Percentiles rank a stretch among this genome's conserved stretches.
Evolutionary conservation across 2,329 filamentous ascomycete species (phyloP).

Genomic region (Ophiostoma ips): DNA sequence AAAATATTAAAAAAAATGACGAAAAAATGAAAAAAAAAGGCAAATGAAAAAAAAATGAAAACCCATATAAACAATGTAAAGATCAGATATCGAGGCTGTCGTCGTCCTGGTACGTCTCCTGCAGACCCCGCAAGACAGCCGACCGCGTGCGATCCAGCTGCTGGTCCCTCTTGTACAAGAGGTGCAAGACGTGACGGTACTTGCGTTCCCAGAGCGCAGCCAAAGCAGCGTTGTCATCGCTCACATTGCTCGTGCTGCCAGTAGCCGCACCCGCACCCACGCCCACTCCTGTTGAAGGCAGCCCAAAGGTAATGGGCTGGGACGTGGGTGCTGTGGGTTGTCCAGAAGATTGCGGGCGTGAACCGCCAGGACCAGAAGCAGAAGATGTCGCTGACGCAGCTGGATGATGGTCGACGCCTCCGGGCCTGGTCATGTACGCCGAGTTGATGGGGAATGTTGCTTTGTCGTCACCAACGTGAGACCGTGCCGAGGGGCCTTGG

Average conservation of each 20-base stretch:
- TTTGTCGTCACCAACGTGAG: no score
- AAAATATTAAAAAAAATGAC: no score
- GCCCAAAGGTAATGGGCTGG: background rate
- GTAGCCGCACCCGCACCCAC: no score
- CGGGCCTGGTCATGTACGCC: no score
- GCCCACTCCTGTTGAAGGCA: background rate
- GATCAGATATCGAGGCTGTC: slow-evolving; percentile 1
- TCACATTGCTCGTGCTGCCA: background rate
- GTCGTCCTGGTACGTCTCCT: slow-evolving; percentile 3
- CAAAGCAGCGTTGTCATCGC: slow-evolving; percentile 12
- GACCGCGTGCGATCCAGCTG: slow-evolving; percentile 31
- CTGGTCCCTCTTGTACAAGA: slow-evolving; percentile 35
- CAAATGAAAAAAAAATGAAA: background rate
- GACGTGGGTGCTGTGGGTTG: no score
- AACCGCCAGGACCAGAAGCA: no score
- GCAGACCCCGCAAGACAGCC: slow-evolving; percentile 27
- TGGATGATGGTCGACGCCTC: no score
- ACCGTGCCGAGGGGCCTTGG: background rate
- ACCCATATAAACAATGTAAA: background rate
- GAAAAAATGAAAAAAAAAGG: background rate
- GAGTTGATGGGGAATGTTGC: no score
- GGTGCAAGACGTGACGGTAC: slow-evolving; percentile 42
- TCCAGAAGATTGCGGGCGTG: no score
- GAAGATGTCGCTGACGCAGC: no score
- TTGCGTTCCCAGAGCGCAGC: slow-evolving; percentile 36